A percentile compares a stretch with the other conserved stretches of the same genome.
These are phyloP conservation scores for Trichocomaceae sp. DNA, from an alignment of 2,329 filamentous ascomycete species.

Conservation along the genomic window DNA sequence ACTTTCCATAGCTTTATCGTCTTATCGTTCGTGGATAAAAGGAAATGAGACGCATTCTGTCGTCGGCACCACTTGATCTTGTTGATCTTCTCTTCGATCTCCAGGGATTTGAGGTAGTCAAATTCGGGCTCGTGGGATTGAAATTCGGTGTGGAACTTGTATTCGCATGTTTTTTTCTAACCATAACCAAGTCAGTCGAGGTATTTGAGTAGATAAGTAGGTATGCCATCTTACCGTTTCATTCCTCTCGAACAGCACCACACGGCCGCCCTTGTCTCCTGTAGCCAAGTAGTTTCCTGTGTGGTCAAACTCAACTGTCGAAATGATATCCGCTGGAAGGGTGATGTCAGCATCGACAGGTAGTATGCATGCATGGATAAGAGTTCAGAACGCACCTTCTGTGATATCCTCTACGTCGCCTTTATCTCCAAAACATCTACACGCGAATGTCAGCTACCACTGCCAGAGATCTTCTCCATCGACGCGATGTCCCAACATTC, in stretches of 20 bases:
- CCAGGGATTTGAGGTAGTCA: conserved; percentile 96
- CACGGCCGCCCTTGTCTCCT: conserved; percentile 46
- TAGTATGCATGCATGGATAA: background rate
- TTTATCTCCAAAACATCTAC: conserved; percentile 98
- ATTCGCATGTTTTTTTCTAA: conserved; percentile 99
- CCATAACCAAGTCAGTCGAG: background rate
- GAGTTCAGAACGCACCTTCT: conserved; percentile 59
- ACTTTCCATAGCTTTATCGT: conserved; percentile 99
- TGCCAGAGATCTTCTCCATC: background rate
- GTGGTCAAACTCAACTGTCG: conserved; percentile 48
- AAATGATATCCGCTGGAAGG: conserved; percentile 44
- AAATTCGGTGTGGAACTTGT: conserved; percentile 99
- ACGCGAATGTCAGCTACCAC: conserved; percentile 12
- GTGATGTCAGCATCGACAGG: background rate
- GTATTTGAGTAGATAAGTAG: conserved; percentile 27
- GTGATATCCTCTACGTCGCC: conserved; percentile 98
- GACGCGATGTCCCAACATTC: background rate
- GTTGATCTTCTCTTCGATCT: conserved; percentile 99
- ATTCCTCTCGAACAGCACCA: conserved; percentile 61
- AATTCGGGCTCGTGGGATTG: conserved; percentile 99
- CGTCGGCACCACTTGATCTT: conserved; percentile 99
- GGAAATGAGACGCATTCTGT: conserved; percentile 96
- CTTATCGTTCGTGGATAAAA: conserved; percentile 98
- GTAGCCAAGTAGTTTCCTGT: conserved; percentile 49
- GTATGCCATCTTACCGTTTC: conserved; percentile 62